Conservation (phyloP, 306 rosid genomes). For the Begonia fuchsioides region DNA sequence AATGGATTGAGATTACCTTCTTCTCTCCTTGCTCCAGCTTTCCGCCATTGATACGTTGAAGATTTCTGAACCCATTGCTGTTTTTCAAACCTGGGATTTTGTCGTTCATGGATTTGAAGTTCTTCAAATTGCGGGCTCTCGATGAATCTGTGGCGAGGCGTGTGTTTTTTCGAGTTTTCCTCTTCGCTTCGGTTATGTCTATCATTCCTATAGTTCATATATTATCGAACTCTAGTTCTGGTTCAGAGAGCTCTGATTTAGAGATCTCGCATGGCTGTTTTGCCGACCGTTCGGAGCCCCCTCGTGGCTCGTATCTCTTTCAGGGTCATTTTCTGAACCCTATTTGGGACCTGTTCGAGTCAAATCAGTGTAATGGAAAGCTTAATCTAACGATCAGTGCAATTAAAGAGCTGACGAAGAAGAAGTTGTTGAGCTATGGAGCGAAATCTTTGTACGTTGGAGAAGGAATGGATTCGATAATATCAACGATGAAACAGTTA, state of each 20-base stretch:
- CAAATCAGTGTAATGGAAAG: constrained; percentile 24
- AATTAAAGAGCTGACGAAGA: constrained; percentile 23
- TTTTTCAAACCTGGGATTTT: no score
- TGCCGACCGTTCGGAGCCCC: constrained; percentile 5
- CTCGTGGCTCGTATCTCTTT: constrained; percentile 28
- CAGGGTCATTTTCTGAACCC: constrained; percentile 37
- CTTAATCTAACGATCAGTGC: constrained; percentile 26
- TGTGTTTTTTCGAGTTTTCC: constrained; percentile 33
- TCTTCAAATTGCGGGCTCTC: constrained; percentile 22
- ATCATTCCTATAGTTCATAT: constrained; percentile 37
- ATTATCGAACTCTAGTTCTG: constrained; percentile 25
- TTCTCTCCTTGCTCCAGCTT: no score
- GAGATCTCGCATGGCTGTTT: constrained; percentile 17
- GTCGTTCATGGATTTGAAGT: constrained; percentile 38
- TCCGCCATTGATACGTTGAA: no score
- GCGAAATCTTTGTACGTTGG: constrained; percentile 54
- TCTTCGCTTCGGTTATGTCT: constrained; percentile 45
- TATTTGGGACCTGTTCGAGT: constrained; percentile 45
- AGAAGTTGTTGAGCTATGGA: constrained; percentile 19
- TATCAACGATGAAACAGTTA: constrained; percentile 27
- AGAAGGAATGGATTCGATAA: constrained; percentile 24
- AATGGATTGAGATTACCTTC: no score
- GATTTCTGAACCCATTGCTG: no score
- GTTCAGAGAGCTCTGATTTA: constrained; percentile 3
- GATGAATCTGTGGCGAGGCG: constrained; percentile 33